Conservation (phyloP, 768 basidiomycete genomes). For the Thelephora ganbajun region DNA sequence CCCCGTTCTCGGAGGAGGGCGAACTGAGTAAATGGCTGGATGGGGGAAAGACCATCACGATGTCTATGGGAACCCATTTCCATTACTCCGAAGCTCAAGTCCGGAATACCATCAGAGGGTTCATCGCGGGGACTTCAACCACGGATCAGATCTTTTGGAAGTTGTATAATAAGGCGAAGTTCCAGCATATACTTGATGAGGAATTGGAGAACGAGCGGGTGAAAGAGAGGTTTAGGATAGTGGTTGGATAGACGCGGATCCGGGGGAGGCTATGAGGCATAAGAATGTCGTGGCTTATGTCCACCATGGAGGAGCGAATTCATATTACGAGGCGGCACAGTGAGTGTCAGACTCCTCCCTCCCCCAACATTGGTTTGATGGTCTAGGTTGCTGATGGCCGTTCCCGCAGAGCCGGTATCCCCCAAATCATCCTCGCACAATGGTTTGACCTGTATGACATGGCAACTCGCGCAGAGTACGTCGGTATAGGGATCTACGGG, state of each 20-base stretch:
- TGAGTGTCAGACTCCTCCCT: background rate
- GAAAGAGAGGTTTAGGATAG: slow-evolving; percentile 2
- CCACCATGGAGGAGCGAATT: slow-evolving; percentile 9
- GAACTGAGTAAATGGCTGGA: too few species aligned
- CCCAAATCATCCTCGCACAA: slow-evolving; percentile 12
- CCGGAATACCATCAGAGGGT: too few species aligned
- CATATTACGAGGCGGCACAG: slow-evolving; percentile 6
- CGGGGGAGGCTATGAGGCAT: slow-evolving; percentile 6
- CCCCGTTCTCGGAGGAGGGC: too few species aligned
- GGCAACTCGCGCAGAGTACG: slow-evolving; percentile 11
- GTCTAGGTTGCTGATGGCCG: too few species aligned
- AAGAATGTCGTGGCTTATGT: slow-evolving; percentile 8
- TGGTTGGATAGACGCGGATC: slow-evolving; percentile 5
- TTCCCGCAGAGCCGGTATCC: slow-evolving; percentile 8
- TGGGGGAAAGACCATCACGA: too few species aligned
- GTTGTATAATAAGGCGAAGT: slow-evolving; percentile 6
- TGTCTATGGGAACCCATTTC: too few species aligned
- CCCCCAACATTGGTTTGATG: too few species aligned
- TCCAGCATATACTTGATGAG: slow-evolving; percentile 2
- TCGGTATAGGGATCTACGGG: slow-evolving; percentile 13
- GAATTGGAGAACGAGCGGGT: slow-evolving; percentile 1
- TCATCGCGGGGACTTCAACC: too few species aligned
- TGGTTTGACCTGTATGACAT: slow-evolving; percentile 15
- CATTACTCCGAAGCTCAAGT: too few species aligned
- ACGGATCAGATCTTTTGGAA: slow-evolving; percentile 8